phyloP scores from a whole-genome alignment of 345 rosid genomes.

The Arabidopsis suecica region DNA sequence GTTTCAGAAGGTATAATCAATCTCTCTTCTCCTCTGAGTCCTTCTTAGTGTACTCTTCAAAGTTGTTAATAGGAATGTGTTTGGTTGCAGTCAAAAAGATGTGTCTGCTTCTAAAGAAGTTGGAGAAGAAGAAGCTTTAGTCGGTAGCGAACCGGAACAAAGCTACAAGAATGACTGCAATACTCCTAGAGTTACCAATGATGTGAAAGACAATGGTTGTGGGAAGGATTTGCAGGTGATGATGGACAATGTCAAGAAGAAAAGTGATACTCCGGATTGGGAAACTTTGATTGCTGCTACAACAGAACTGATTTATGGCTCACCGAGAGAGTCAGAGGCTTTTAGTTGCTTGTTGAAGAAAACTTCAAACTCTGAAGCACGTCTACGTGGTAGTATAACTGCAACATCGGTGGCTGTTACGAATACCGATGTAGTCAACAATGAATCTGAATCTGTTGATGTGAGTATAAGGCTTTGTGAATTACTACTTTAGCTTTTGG shows the following conservation, averaged over 20 bases:
- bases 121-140: conserved; percentile 44
- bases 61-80: conserved; percentile 13
- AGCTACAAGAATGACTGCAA: conserved; percentile 56
- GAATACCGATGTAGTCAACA: neutral
- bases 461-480: conserved; percentile 1
- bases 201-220: conserved; percentile 37
- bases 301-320: conserved; percentile 51
- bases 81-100: conserved; percentile 50
- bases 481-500: conserved; percentile 7
- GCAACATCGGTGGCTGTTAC: conserved; percentile 30
- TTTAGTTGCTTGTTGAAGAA: conserved; percentile 60
- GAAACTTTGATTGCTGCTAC: conserved; percentile 43
- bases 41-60: neutral
- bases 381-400: conserved; percentile 40
- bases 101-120: conserved; percentile 34
- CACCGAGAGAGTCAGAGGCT: conserved; percentile 60
- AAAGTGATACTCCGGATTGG: conserved; percentile 61
- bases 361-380: conserved; percentile 46
- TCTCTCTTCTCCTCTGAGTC: neutral
- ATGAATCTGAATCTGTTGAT: conserved; percentile 24
- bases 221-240: conserved; percentile 41
- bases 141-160: conserved; percentile 48
- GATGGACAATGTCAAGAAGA: conserved; percentile 39
- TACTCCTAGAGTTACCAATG: conserved; percentile 46
- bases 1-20: conserved; percentile 46